Conservation (phyloP, 1,139 yeast genomes). For the Ogataea hybrid region DNA sequence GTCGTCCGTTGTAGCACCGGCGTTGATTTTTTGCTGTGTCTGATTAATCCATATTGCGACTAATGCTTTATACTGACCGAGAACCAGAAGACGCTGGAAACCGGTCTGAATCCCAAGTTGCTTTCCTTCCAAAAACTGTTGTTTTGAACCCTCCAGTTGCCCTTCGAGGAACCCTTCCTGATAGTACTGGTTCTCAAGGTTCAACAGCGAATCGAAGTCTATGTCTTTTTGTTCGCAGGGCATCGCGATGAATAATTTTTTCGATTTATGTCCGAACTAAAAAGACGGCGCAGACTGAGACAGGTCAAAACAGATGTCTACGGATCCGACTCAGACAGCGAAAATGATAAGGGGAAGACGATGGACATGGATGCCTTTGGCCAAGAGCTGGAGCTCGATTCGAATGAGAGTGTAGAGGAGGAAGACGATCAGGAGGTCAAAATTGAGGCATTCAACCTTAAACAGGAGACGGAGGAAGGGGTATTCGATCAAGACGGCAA, state of each 20-base stretch:
- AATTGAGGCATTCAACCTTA: constrained; percentile 61
- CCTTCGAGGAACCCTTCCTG: constrained; percentile 48
- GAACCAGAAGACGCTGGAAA: constrained; percentile 48
- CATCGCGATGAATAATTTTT: constrained; percentile 11
- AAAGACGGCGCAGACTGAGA: constrained; percentile 28
- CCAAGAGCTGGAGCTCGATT: constrained; percentile 23
- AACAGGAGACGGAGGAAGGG: constrained; percentile 59
- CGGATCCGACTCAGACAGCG: constrained; percentile 35
- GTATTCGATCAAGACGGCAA: constrained; percentile 63
- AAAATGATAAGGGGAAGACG: constrained; percentile 14
- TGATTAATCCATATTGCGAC: constrained; percentile 34
- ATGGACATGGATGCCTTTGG: constrained; percentile 31
- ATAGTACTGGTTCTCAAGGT: constrained; percentile 47
- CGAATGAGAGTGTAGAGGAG: constrained; percentile 16
- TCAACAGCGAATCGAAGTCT: constrained; percentile 42
- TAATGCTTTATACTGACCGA: constrained; percentile 47
- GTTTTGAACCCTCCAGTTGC: constrained; percentile 39
- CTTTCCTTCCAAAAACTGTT: constrained; percentile 49
- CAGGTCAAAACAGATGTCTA: constrained; percentile 33
- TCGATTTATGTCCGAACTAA: constrained; percentile 32
- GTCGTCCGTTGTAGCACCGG: constrained; percentile 5
- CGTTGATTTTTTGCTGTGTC: constrained; percentile 8
- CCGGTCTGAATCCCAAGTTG: constrained; percentile 60
- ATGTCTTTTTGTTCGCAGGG: constrained; percentile 23
- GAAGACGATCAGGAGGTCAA: constrained; percentile 33